Percentiles rank a stretch among this genome's conserved stretches.
Evolutionary conservation across 2,329 filamentous ascomycete species (phyloP).

Genomic region (Hymenotorrendiella dingleyae): DNA sequence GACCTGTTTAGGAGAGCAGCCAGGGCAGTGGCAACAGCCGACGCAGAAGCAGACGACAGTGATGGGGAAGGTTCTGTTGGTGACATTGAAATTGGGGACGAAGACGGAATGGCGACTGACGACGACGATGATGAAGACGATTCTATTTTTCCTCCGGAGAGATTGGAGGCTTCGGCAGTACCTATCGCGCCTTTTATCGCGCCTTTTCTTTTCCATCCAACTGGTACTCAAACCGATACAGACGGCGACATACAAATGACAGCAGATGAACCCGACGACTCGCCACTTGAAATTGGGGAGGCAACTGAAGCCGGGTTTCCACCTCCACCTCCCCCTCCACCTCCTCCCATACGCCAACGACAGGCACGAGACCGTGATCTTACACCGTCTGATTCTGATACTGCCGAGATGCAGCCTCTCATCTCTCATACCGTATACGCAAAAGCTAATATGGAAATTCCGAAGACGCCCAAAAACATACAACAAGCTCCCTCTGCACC

Average conservation of each 20-base stretch:
- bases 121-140: slow-evolving; percentile 39
- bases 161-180: slow-evolving; percentile 54
- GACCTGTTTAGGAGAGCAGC: slow-evolving; percentile 14
- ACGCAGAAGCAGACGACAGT: slow-evolving; percentile 20
- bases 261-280: slow-evolving; percentile 37
- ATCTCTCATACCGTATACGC: slow-evolving; percentile 56
- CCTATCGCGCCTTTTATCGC: slow-evolving; percentile 5
- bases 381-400: slow-evolving; percentile 69
- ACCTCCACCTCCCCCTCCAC: slow-evolving; percentile 56
- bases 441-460: slow-evolving; percentile 66
- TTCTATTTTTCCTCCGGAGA: not conserved
- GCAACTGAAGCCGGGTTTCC: slow-evolving; percentile 73
- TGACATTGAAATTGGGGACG: too few relatives aligned
- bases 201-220: slow-evolving; percentile 6
- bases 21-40: slow-evolving; percentile 14
- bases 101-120: too few relatives aligned
- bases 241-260: slow-evolving; percentile 40
- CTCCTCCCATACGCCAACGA: slow-evolving; percentile 38
- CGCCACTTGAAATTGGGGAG: slow-evolving; percentile 69
- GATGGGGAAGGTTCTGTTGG: too few relatives aligned
- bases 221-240: slow-evolving; percentile 32
- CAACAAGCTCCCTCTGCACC: slow-evolving; percentile 42
- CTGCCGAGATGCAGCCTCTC: slow-evolving; percentile 52
- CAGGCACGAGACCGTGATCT: slow-evolving; percentile 49
- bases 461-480: slow-evolving; percentile 66